Base-by-base conservation (phyloP, 2,329 filamentous ascomycete genomes). In the Cladophialophora carrionii region DNA sequence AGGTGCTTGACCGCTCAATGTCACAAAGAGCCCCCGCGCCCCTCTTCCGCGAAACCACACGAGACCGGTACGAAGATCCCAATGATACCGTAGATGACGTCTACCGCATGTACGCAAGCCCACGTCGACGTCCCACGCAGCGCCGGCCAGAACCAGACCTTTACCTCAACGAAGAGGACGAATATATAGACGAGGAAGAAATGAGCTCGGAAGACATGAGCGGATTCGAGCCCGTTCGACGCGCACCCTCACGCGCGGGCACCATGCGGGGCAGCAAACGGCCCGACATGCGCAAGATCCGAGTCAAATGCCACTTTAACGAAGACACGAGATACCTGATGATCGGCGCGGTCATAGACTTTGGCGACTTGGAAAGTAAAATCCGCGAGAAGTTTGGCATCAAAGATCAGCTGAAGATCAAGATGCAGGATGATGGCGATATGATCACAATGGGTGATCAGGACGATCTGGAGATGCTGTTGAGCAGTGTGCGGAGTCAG, bases 361-460 rank as follows among this genome's bases (percentile, higher is more conserved):
- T 92, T 76, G 81, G 84, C 5, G 90, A 94, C 65, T 87, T 99
- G 52, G 87, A 89, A 48, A 87, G 89, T 67, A 88, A 88, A 66
- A 90, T 99, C 65, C 85, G 89, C 54, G 89, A 92, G 68, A 99
- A 99, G 79, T 96, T 98, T 74, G 88, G 85, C 14, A 82, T 97
- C 68, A 74, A 72, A 37, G 72, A 73, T 62, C 82, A 85, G 62
- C 81, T 88, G 67, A 86, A 87, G 63, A 94, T 97, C 81, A 96
- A 93, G 83, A 89, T 97, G 78, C 95, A 95, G 82, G 95, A 98
- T 71, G 65, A 68, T 52, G 90, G 90, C 2, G 94, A 98, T 74
- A 94, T 97, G 90, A 96, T 99, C 74, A 97, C 94, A 34, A 89
- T 99, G 86, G 92, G 90, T 32, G 95, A 99, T 76, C 91, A 97